Evolutionary conservation across 371 early-diverging fungal genomes (phyloP), one percentile per base, ranked within the genome.

Genomic region (Apophysomyces trapeziformis): DNA sequence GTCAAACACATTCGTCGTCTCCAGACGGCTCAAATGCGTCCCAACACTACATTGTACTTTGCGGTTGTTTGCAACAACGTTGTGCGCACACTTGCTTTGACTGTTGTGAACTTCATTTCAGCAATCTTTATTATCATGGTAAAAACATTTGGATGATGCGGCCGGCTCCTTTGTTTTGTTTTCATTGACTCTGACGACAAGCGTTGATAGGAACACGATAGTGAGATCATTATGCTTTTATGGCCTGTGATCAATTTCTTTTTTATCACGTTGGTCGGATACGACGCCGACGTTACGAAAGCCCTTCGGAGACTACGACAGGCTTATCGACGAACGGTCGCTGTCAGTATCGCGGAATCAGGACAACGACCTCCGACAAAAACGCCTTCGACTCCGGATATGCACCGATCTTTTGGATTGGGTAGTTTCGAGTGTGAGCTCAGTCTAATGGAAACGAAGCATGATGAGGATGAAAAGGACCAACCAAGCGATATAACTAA

Each of bases 1-100:
- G 44, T 75, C 5, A 60, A 43, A 13, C 82, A 82, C 58, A 74
- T 82, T 39, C 69, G 66, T 1, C 66, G 68, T 16, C 50, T 82
- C 6, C 58, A 63, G 9, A 35, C 66, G 8, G 67, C 70, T 16
- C 35, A 65, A n/a, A 68, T 75, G 21, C 61, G 60, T 18, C 66
- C 68, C 38, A 79, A 75, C 47, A 66, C 64, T 6, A 37, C 64
- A 3, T 47, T 77, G 1, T 82, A 77, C 61, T 65, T 75, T 18
- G 75, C 72, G 14, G 72, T 82, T 32, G 67, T 79, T 4, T 67
- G 59, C 16, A 69, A 74, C 9, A 62, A 62, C 32, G 35, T 26
- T 11, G 13, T 47, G 14, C 45, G 62, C 21, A 62, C 62, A 4
- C 7, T 32, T 14, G 37, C 46, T 14, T 35, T 62, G 1, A 62